A percentile compares a stretch with the other conserved stretches of the same genome.
Evolutionary conservation across 1,284 basidiomycete genomes (phyloP).

Genomic region (Veloporphyrellus conicus): DNA sequence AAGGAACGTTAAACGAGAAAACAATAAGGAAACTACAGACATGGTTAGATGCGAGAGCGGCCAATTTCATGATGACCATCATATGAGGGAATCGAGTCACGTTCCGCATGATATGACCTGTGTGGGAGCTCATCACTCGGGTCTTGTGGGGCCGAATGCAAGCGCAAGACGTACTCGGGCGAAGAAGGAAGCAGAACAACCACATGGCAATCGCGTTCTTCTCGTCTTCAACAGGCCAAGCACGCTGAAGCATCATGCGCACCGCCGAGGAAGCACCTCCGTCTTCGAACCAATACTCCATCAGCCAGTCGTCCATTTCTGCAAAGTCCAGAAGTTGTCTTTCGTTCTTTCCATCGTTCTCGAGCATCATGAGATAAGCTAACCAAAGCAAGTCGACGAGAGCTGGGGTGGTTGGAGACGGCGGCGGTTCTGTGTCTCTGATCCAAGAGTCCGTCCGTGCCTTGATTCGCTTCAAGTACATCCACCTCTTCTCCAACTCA

Average conservation of each 20-base stretch:
- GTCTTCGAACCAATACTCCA: constrained; percentile 50
- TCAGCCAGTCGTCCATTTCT: constrained; percentile 46
- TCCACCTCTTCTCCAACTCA: constrained; percentile 57
- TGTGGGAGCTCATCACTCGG: constrained; percentile 3
- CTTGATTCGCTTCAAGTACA: constrained; percentile 50
- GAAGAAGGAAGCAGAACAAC: constrained; percentile 68
- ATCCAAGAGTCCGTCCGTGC: constrained; percentile 37
- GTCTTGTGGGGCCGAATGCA: not conserved
- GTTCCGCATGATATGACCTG: constrained; percentile 41
- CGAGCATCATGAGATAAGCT: constrained; percentile 71
- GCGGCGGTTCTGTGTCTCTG: constrained; percentile 25
- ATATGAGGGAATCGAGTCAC: constrained; percentile 43
- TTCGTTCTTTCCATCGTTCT: constrained; percentile 78
- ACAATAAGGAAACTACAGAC: constrained; percentile 37
- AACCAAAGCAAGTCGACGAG: constrained; percentile 54
- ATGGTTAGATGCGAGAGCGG: constrained; percentile 63
- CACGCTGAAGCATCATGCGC: constrained; percentile 34
- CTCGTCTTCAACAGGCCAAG: constrained; percentile 56
- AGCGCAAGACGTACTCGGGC: constrained; percentile 46
- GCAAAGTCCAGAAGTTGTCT: constrained; percentile 59
- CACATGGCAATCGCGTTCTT: constrained; percentile 61
- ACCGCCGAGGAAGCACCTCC: constrained; percentile 44
- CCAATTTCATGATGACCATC: constrained; percentile 50
- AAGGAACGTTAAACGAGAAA: constrained; percentile 2
- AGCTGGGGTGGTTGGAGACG: constrained; percentile 25